These are phyloP conservation scores for Dictyostelium intermedium DNA, from an alignment of 78 protist species.

Conservation along the genomic window DNA sequence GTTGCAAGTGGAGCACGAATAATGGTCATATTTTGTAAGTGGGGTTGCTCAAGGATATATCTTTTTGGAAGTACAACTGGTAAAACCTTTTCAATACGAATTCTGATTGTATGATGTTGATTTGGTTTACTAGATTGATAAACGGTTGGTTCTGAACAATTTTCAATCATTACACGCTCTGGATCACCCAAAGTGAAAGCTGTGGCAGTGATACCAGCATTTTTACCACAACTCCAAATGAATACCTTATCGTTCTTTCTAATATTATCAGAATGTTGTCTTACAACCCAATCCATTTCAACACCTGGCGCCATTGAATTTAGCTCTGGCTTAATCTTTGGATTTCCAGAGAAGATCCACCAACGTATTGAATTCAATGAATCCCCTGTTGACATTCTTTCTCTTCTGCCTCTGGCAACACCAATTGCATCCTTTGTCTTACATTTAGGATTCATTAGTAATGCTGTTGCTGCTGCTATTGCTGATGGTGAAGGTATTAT, in stretches of 20 bases:
- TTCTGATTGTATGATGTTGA: constrained; percentile 1
- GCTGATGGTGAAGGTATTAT: not conserved
- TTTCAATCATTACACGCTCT: not conserved
- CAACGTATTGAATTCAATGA: not conserved
- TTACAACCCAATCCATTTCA: constrained; percentile 38
- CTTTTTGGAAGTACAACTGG: constrained; percentile 15
- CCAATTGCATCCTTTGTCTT: constrained; percentile 38
- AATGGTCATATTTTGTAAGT: constrained; percentile 36
- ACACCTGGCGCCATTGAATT: constrained; percentile 18
- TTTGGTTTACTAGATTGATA: constrained; percentile 51
- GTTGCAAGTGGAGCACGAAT: constrained; percentile 72
- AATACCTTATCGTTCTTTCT: constrained; percentile 48
- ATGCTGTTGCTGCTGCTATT: not conserved
- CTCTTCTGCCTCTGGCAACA: constrained; percentile 66
- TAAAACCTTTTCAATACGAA: not conserved
- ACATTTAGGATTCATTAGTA: not conserved
- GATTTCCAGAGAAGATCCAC: constrained; percentile 77
- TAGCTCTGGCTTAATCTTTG: constrained; percentile 48
- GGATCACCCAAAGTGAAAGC: constrained; percentile 24
- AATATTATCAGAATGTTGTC: constrained; percentile 74
- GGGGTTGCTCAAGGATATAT: not conserved
- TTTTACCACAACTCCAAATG: constrained; percentile 68
- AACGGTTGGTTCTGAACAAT: not conserved
- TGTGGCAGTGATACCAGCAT: constrained; percentile 61
- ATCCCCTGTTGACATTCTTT: constrained; percentile 5